These are phyloP conservation scores for Colletotrichum sp. DNA, from an alignment of 2,329 filamentous ascomycete species.

Conservation along the genomic window DNA sequence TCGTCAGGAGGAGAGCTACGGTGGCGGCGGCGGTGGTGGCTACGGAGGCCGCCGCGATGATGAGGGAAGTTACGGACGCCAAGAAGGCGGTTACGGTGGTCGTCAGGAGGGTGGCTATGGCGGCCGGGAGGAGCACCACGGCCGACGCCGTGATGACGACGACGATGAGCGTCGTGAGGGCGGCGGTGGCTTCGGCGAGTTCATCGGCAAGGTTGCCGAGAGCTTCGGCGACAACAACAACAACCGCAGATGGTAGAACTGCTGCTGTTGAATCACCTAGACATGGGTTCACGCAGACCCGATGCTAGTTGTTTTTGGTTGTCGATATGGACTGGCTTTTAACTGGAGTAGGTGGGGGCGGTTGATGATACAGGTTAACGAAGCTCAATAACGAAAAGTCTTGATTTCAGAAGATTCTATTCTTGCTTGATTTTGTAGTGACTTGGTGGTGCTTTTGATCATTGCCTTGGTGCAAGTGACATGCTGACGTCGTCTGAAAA, in stretches of 20 bases:
- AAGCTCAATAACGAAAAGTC: conserved; percentile 7
- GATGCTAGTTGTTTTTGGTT: neutral
- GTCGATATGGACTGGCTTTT: neutral
- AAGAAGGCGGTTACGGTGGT: conserved; percentile 23
- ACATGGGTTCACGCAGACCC: neutral
- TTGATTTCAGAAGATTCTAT: neutral
- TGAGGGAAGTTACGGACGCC: neutral
- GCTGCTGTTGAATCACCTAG: neutral
- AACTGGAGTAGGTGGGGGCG: neutral
- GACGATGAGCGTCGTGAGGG: conserved; percentile 15
- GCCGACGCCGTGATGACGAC: conserved; percentile 14
- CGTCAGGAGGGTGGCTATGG: conserved; percentile 22
- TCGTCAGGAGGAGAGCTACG: conserved; percentile 25
- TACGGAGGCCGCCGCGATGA: neutral
- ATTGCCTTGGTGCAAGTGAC: neutral
- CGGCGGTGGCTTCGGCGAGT: conserved; percentile 23
- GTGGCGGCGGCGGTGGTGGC: conserved; percentile 25
- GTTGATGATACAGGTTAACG: neutral
- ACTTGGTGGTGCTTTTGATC: no score
- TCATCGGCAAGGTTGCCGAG: conserved; percentile 22
- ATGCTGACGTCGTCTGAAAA: neutral
- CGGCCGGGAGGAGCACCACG: conserved; percentile 15
- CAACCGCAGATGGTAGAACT: conserved; percentile 18
- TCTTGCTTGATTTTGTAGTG: neutral
- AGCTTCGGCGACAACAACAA: conserved; percentile 19